Conservation (phyloP, 1,284 basidiomycete genomes). For the Peniophora sp. region DNA sequence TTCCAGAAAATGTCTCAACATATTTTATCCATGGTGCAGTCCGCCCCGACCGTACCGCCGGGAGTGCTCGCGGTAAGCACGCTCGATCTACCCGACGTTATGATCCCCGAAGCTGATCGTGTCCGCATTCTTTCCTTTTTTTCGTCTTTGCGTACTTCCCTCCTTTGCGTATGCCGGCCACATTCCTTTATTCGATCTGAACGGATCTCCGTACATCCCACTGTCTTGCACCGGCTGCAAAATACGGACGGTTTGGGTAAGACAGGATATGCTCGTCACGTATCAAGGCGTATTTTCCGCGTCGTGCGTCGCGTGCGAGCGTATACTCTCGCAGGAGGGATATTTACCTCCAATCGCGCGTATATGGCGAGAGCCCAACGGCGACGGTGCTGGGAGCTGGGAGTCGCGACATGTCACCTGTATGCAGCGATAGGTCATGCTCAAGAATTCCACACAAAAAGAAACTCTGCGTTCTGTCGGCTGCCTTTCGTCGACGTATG, state of each 20-base stretch:
- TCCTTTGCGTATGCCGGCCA: neutral
- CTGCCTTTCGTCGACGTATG: too few species aligned
- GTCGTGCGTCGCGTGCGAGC: slow-evolving; percentile 47
- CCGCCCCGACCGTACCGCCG: slow-evolving; percentile 42
- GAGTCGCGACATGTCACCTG: slow-evolving; percentile 47
- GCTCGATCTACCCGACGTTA: neutral
- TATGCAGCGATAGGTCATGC: slow-evolving; percentile 20
- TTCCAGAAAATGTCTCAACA: slow-evolving; percentile 61
- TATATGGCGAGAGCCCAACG: slow-evolving; percentile 33
- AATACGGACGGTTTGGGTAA: neutral
- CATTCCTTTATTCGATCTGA: slow-evolving; percentile 2
- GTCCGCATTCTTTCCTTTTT: slow-evolving; percentile 3
- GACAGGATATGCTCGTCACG: slow-evolving; percentile 39
- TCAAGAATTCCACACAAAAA: too few species aligned
- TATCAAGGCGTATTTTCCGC: slow-evolving; percentile 56
- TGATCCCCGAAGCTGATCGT: neutral
- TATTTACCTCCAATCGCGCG: slow-evolving; percentile 65
- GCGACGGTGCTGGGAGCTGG: slow-evolving; percentile 30
- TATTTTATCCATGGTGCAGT: slow-evolving; percentile 47
- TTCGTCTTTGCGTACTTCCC: neutral
- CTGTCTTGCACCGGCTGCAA: neutral
- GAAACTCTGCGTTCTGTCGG: too few species aligned
- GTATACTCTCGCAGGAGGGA: slow-evolving; percentile 58
- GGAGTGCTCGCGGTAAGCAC: slow-evolving; percentile 36
- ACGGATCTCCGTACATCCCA: neutral